Evolutionary conservation across 768 basidiomycete species (phyloP), one percentile per base, ranked within the genome.

Genomic region (Naematelia encephala): DNA sequence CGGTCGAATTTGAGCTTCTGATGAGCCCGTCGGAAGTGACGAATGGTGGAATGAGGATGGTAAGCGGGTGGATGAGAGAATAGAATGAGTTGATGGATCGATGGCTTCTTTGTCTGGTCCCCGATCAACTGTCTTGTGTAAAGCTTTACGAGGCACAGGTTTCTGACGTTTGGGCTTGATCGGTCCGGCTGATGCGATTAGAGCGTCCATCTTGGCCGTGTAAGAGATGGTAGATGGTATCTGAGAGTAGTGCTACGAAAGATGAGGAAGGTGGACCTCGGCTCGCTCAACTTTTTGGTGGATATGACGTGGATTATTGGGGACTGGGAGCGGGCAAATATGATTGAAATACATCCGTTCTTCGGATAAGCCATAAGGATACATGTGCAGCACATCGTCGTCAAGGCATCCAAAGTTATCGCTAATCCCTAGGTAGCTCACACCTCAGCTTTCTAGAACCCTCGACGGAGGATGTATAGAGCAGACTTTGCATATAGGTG

Each of bases 31-130:
- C 1, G 81, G 75, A 3, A 84, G 78, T 2, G 79, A 78, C 0
- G 79, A 79, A 10, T 82, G 77, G 53, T 82, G 84, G 16, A 90
- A 82, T 0, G 90, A 90, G 69, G 84, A 83, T 0, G 90, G 89
- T 2, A 88, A 69, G 10, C 83, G 73, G 0, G 89, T 87, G 57
- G 81, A 80, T 54, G 81, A 79, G 4, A 82, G 72, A 57, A 89
- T 79, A 2, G 87, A 87, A 52, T 81, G 80, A 39, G 81, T 65
- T 1, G 85, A 87, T n/a, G 76, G 72, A 74, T 87, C 85, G 47
- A 77, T 73, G 28, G 74, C 63, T 1, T 75, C 57, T 21, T 76
- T 70, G 56, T 49, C 51, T 52, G 62, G 23, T 57, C 73, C 80
- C 68, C 53, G 52, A 51, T 12, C 61, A 46, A 54, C 58, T 26